Conservation (phyloP, 192 early-diverging fungal species). For the Podila verticillata region DNA sequence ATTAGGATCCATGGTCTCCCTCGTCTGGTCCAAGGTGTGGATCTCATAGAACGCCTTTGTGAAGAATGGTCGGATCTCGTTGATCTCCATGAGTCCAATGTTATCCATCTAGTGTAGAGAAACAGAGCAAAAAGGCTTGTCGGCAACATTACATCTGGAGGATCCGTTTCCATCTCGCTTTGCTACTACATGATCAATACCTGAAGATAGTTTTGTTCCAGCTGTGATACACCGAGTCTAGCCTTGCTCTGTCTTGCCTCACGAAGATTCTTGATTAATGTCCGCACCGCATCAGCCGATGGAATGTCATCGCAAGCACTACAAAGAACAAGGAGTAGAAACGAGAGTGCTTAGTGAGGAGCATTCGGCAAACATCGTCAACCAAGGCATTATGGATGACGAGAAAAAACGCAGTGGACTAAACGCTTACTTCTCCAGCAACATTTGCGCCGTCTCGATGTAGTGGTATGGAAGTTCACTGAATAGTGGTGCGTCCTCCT, state of each 20-base stretch:
- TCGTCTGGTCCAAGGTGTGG: conserved; percentile 50
- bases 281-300: conserved; percentile 74
- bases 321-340: background rate
- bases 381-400: background rate
- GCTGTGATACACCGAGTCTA: conserved; percentile 67
- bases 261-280: conserved; percentile 84
- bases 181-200: conserved; percentile 34
- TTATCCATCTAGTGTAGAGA: conserved; percentile 74
- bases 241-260: conserved; percentile 87
- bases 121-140: conserved; percentile 10
- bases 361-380: too few species aligned
- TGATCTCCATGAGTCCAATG: conserved; percentile 86
- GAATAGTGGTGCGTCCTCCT: conserved; percentile 72
- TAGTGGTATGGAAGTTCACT: conserved; percentile 79
- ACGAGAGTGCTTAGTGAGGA: too few species aligned
- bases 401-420: background rate
- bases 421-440: conserved; percentile 74
- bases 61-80: conserved; percentile 95
- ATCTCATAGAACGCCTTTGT: conserved; percentile 80
- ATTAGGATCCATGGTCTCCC: conserved; percentile 6
- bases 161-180: conserved; percentile 1
- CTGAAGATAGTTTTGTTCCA: conserved; percentile 77
- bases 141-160: background rate
- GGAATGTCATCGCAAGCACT: conserved; percentile 88
- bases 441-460: conserved; percentile 82